Base-by-base conservation (phyloP, 2,329 filamentous ascomycete species). In the Penicillium rolfsii region DNA sequence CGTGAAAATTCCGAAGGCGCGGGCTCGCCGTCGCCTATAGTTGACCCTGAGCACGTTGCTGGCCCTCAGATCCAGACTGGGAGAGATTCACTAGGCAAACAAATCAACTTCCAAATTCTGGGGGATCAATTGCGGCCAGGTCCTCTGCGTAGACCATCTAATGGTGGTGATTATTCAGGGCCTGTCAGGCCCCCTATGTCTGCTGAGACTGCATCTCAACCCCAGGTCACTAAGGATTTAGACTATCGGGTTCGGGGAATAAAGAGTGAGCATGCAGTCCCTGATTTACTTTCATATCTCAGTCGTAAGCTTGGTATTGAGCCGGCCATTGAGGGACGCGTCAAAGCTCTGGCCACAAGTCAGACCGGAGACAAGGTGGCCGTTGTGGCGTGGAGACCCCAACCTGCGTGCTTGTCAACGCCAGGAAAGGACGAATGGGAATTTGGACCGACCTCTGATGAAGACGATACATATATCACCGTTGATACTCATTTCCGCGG, bases 401-500 rank as follows among this genome's bases (percentile, higher is more conserved):
- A 35, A n/a, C 52, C 52, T 14, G 40, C 38, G 5, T 55, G 52
- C 26, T 35, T 55, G 16, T 55, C 52, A 26, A 26, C 52, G 5
- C 52, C 52, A 8, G 40, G 40, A 2, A 33, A 45, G 26, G 52
- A 55, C 16, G 52, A 55, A 35, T 55, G 52, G 52, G 38, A 55
- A 1, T 55, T 55, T 19, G 52, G 38, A 4, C 52, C 52, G 3
- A 55, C 52, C 22, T 43, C 36, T 24, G 38, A 55, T 16, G 52
- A 45, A 3, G 52, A 55, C 40, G 30, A 35, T 43, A 33, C 35
- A 35, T 40, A 55, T 12, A 55, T 55, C 26, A 55, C 52, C 40
- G 40, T 55, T 11, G 52, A 55, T 24, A 55, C 40, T 5, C 52
- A 55, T 30, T 55, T 55, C 5, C 52, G 52, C 11, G 52, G 52